These are phyloP conservation scores for Gremmenia infestans DNA, from an alignment of 2,329 filamentous ascomycete genomes.

Conservation along the genomic window DNA sequence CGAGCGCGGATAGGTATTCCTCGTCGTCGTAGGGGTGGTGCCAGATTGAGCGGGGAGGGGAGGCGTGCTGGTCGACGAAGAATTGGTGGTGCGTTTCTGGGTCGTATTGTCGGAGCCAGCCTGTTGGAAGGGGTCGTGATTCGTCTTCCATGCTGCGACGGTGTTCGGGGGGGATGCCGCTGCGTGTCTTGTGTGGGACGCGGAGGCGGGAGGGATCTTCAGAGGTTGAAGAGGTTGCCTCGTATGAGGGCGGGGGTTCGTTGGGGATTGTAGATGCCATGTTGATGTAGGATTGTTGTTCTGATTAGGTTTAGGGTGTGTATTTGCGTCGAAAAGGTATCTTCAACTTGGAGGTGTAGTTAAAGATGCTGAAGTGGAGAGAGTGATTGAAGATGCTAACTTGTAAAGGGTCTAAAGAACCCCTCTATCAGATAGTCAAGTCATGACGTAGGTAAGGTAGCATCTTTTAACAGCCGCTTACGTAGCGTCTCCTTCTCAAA, in stretches of 20 bases:
- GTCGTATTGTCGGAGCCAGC: conserved; percentile 56
- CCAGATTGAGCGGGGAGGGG: conserved; percentile 55
- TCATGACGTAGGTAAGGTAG: too few species aligned
- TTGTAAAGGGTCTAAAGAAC: too few species aligned
- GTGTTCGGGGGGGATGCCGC: conserved; percentile 47
- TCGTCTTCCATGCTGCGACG: conserved; percentile 61
- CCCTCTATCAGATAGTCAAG: too few species aligned
- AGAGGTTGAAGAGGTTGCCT: conserved; percentile 7
- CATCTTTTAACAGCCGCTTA: neutral
- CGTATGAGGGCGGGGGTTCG: conserved; percentile 34
- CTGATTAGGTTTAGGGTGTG: neutral
- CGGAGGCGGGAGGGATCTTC: conserved; percentile 20
- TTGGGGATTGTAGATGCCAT: conserved; percentile 5
- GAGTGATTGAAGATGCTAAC: too few species aligned
- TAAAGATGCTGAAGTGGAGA: too few species aligned
- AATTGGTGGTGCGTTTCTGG: conserved; percentile 51
- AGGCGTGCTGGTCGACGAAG: conserved; percentile 53
- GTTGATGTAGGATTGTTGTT: neutral
- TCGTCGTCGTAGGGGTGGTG: conserved; percentile 57
- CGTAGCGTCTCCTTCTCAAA: neutral
- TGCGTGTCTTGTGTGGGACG: conserved; percentile 34
- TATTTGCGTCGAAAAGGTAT: too few species aligned
- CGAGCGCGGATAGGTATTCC: conserved; percentile 44
- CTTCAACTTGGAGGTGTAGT: too few species aligned
- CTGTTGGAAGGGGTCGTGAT: conserved; percentile 45